These are phyloP conservation scores for Rhizophora mangle DNA, from an alignment of 345 rosid species.

Conservation along the genomic window DNA sequence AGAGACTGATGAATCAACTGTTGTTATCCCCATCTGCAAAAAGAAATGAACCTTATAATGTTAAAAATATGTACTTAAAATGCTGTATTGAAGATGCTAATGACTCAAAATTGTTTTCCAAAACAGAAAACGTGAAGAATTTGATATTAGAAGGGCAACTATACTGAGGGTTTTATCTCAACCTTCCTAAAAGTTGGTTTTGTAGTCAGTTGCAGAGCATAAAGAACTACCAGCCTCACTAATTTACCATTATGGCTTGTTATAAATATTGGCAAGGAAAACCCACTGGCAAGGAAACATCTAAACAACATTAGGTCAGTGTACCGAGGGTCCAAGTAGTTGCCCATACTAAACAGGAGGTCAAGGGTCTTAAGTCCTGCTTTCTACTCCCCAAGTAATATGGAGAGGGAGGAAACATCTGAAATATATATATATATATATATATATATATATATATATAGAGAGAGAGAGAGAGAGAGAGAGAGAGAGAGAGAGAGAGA, in stretches of 20 bases:
- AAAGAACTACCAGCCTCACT: not conserved
- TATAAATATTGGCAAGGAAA: not conserved
- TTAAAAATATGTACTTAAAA: no score
- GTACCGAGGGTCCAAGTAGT: no score
- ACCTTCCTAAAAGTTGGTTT: not conserved
- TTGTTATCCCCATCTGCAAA: conserved; percentile 64
- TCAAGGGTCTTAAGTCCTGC: no score
- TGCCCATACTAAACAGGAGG: no score
- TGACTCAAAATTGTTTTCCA: not conserved
- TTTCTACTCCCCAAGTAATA: no score
- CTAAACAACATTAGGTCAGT: not conserved
- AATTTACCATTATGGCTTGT: not conserved
- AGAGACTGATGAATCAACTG: conserved; percentile 57
- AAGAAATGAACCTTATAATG: not conserved
- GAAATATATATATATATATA: not conserved
- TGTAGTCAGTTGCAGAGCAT: not conserved
- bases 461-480: not conserved
- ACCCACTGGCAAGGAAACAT: not conserved
- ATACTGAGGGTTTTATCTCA: not conserved
- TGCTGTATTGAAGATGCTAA: no score
- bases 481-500: not conserved
- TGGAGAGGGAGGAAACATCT: no score
- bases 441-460: no score
- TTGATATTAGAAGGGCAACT: no score
- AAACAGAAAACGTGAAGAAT: no score